Conservation (phyloP, 441 rosid species). For the Manihot esculenta region DNA sequence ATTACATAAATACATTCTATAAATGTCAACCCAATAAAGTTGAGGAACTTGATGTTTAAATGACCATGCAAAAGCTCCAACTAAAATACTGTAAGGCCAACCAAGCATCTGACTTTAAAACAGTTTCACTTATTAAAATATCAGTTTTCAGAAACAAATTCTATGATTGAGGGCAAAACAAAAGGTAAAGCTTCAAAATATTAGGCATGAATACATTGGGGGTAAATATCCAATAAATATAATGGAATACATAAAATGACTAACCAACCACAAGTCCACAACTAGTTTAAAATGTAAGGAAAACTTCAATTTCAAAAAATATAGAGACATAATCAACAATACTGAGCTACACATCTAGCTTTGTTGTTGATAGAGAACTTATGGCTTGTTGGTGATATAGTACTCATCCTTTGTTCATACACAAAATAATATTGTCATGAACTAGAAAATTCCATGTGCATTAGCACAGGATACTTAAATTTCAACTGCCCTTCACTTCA, state of each 20-base stretch:
- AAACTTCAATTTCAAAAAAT: not conserved
- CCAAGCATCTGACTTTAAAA: not conserved
- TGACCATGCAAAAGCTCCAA: not conserved
- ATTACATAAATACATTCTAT: slow-evolving; percentile 1
- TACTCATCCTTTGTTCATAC: not conserved
- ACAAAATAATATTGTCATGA: not conserved
- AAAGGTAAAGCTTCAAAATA: not conserved
- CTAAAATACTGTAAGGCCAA: not conserved
- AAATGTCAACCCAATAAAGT: not conserved
- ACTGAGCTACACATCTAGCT: no score
- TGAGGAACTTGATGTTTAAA: not conserved
- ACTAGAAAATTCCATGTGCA: no score
- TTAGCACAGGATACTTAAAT: not conserved
- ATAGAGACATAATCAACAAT: no score
- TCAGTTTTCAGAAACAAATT: slow-evolving; percentile 3
- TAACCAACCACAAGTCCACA: slow-evolving; percentile 2
- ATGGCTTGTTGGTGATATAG: no score
- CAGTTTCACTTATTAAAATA: not conserved
- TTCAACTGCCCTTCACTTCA: not conserved
- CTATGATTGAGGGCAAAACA: not conserved
- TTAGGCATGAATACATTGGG: not conserved
- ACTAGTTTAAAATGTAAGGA: not conserved
- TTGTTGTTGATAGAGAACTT: no score
- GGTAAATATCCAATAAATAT: not conserved
- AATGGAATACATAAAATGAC: not conserved